Evolutionary conservation across 2,329 filamentous ascomycete species (phyloP), one percentile per base, ranked within the genome.

Genomic region (Fusarium sp.): DNA sequence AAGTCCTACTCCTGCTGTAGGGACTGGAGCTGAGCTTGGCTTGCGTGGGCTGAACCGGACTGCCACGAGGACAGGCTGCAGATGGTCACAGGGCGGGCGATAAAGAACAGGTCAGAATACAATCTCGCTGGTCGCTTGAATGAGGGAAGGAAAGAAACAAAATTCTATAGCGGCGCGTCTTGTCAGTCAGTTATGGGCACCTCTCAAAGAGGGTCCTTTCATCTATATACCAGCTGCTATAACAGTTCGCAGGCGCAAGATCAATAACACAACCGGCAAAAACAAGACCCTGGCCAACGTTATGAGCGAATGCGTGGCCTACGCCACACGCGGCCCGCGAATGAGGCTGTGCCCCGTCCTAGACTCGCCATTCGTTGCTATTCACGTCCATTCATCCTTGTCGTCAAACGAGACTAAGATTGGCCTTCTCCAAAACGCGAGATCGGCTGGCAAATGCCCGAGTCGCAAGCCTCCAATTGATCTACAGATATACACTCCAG

Each of bases 291-390:
- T 53, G 59, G 58, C 63, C 43, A 54, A 73, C 70, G 72, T 72
- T 65, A 74, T 67, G 70, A 59, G 60, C 54, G 53, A 56, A 51
- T 60, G 66, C 54, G 56, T 62, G 51, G 60, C 41, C 66, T 67
- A 56, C 66, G 64, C 53, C 72, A 68, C 67, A 68, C 40, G 58
- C 57, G 64, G 47, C 44, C 62, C 52, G 53, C 27, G 11, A 46
- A 51, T 58, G 70, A 64, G 72, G 72, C 72, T 72, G 71, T 73
- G 72, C 64, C 61, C 31, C 43, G 13, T 64, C 37, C 15, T 39
- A 18, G 44, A 16, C 46, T 59, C 47, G 28, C 60, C 66, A 56
- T 56, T 47, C 50, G 60, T 59, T 68, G 30, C 65, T 68, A 60
- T 71, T 66, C 60, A 55, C 10, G 68, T 69, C 40, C 46, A 27